Evolutionary conservation across 2,329 filamentous ascomycete genomes (phyloP).

Genomic region (Colletotrichum lentis): DNA sequence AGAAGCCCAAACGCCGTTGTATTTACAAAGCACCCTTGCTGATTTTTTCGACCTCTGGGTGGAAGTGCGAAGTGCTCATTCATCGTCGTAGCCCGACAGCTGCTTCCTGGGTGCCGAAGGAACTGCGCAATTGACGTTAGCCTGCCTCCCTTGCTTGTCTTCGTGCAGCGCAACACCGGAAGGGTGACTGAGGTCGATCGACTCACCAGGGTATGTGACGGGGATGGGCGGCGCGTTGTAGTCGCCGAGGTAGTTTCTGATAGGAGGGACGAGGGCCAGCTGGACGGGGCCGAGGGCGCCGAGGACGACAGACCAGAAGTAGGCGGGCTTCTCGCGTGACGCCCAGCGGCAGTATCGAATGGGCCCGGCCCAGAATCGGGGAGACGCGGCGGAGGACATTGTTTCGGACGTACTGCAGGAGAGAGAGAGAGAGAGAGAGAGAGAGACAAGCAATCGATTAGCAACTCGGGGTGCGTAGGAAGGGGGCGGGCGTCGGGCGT

Average conservation of each 20-base stretch:
- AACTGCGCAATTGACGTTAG: constrained; percentile 51
- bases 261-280: constrained; percentile 75
- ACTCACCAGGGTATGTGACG: constrained; percentile 91
- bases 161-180: neutral
- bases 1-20: constrained; percentile 40
- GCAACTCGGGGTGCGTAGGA: neutral
- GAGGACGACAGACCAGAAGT: constrained; percentile 86
- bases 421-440: no score
- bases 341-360: constrained; percentile 89
- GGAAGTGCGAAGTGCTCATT: constrained; percentile 42
- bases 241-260: constrained; percentile 78
- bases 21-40: constrained; percentile 39
- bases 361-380: constrained; percentile 85
- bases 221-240: constrained; percentile 76
- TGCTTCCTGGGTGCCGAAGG: constrained; percentile 67
- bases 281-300: constrained; percentile 76
- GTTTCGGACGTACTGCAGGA: neutral
- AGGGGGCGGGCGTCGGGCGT: neutral
- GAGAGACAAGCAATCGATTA: neutral
- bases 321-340: constrained; percentile 84
- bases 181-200: neutral
- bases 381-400: constrained; percentile 70
- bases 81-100: constrained; percentile 68
- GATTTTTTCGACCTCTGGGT: constrained; percentile 1
- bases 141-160: neutral